Conservation (phyloP, 2,329 filamentous ascomycete species). For the Claviceps citrina region DNA sequence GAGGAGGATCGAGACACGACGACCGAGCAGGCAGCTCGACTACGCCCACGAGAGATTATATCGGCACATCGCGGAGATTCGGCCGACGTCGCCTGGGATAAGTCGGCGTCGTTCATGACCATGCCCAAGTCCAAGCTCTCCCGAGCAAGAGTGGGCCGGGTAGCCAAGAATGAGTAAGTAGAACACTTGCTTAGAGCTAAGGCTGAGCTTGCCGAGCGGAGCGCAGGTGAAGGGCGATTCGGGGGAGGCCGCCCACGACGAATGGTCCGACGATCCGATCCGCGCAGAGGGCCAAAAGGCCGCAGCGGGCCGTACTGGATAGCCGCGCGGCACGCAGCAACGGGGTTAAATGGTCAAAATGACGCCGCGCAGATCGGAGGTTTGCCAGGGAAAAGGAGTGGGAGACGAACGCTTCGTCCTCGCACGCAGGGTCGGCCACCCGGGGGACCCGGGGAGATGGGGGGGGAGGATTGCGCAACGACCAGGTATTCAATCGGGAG, state of each 20-base stretch:
- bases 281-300: background rate
- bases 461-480: no score
- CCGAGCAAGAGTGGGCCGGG: background rate
- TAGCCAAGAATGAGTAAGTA: no score
- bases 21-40: background rate
- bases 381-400: no score
- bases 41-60: background rate
- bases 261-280: background rate
- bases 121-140: background rate
- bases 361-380: no score
- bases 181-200: no score
- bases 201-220: no score
- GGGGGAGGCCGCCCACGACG: background rate
- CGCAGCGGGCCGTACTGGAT: background rate
- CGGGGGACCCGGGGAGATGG: no score
- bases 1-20: background rate
- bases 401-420: no score
- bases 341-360: no score
- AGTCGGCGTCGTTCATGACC: slow-evolving; percentile 1
- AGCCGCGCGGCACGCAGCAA: background rate
- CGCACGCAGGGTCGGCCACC: no score
- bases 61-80: background rate
- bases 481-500: no score
- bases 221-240: no score
- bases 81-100: background rate